Evolutionary conservation across 805 yeast species (phyloP).

Genomic region (Vanderwaltozyma polyspora): DNA sequence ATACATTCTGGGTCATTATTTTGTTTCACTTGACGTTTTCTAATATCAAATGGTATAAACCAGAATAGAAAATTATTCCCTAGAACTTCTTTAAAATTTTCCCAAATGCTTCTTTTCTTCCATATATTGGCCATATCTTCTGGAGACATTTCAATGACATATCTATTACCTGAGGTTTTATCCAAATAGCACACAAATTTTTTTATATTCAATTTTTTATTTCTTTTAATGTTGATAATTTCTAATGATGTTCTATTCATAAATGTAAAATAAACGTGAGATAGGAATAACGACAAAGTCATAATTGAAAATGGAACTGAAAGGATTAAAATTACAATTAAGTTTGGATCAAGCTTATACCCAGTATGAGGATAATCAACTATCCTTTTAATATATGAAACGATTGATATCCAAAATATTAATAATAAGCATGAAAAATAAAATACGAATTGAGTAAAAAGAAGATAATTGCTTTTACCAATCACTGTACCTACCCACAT

Average conservation of each 20-base stretch:
- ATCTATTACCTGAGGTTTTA: slow-evolving; percentile 29
- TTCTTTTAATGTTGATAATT: slow-evolving; percentile 32
- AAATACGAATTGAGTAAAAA: slow-evolving; percentile 43
- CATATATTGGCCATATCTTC: slow-evolving; percentile 16
- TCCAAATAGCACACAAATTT: slow-evolving; percentile 21
- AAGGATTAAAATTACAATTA: slow-evolving; percentile 37
- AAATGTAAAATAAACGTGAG: slow-evolving; percentile 36
- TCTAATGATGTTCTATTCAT: slow-evolving; percentile 51
- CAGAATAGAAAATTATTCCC: slow-evolving; percentile 21
- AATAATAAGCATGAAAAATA: slow-evolving; percentile 31
- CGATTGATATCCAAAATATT: slow-evolving; percentile 30
- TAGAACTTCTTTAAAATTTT: slow-evolving; percentile 22
- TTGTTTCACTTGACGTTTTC: no score
- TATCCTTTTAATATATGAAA: slow-evolving; percentile 25
- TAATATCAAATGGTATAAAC: slow-evolving; percentile 21
- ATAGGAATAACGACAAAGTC: slow-evolving; percentile 31
- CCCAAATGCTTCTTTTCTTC: slow-evolving; percentile 13
- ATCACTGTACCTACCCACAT: slow-evolving; percentile 63
- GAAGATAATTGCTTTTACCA: slow-evolving; percentile 54
- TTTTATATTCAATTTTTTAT: slow-evolving; percentile 3
- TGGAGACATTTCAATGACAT: slow-evolving; percentile 30
- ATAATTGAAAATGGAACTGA: slow-evolving; percentile 37
- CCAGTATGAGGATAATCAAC: slow-evolving; percentile 5
- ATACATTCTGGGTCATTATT: no score
- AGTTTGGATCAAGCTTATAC: slow-evolving; percentile 33